Evolutionary conservation across 2,329 filamentous ascomycete species (phyloP).

Genomic region (Neoscytalidium dimidiatum): DNA sequence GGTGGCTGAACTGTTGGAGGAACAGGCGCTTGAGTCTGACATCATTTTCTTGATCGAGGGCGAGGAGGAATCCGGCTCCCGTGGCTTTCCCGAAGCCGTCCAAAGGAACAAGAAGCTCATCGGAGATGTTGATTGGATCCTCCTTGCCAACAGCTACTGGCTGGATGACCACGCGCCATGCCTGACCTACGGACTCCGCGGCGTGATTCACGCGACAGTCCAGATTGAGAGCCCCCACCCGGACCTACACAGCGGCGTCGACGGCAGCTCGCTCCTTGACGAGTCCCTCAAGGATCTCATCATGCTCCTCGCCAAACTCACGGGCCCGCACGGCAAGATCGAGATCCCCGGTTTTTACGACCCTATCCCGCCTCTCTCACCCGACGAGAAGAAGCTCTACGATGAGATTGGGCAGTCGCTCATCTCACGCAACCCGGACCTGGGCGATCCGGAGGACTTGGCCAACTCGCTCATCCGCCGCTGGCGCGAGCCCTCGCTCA

Average conservation of each 20-base stretch:
- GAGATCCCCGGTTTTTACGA: conserved; percentile 90
- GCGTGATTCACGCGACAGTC: conserved; percentile 90
- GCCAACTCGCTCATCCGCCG: conserved; percentile 86
- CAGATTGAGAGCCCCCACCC: conserved; percentile 83
- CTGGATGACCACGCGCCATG: conserved; percentile 94
- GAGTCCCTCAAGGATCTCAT: conserved; percentile 93
- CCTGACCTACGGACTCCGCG: conserved; percentile 88
- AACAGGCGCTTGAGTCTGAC: conserved; percentile 82
- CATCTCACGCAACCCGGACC: conserved; percentile 68
- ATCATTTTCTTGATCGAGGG: conserved; percentile 94
- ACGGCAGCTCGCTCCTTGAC: conserved; percentile 85
- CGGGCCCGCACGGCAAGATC: conserved; percentile 77
- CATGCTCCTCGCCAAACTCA: conserved; percentile 76
- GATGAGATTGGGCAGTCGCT: conserved; percentile 80
- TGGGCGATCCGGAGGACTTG: conserved; percentile 66
- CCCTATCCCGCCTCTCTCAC: conserved; percentile 71
- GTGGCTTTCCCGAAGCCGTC: conserved; percentile 85
- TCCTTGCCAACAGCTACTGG: conserved; percentile 98
- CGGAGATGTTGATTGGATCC: conserved; percentile 88
- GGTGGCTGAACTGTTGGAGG: conserved; percentile 82
- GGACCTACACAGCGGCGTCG: conserved; percentile 94
- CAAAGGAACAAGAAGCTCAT: conserved; percentile 79
- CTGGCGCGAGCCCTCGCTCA: conserved; percentile 94
- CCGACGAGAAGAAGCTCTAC: conserved; percentile 77
- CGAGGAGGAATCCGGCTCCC: conserved; percentile 92